Evolutionary conservation across 371 early-diverging fungal genomes (phyloP), one percentile per base, ranked within the genome.

Genomic region (Homolaphlyctis polyrhiza): DNA sequence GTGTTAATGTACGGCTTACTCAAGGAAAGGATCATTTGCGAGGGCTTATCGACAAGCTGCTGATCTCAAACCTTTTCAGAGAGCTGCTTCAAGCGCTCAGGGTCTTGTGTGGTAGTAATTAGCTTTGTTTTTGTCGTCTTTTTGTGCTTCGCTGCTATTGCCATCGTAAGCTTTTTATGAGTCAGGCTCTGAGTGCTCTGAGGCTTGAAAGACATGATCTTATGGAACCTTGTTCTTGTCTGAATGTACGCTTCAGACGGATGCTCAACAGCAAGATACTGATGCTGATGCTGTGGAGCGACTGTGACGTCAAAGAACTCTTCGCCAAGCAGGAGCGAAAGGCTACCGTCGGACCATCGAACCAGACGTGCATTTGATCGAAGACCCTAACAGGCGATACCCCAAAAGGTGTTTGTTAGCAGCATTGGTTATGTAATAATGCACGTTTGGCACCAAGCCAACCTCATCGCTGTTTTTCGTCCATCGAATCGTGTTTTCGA

Each of bases 401-500:
- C 30, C 32, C 45, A 60, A 25, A 30, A 21, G 58, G 21, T 49
- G 54, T 23, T 3, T 58, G 43, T 13, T 39, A 8, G 43, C 43
- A 21, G 43, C 13, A 21, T 21, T 39, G 43, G 43, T 21, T 8
- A 39, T 21, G 8, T 21, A 21, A 8, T 39, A 13, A 21, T 21
- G 8, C 43, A 13, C 43, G 43, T 39, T 13, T 21, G 13, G 43
- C 21, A 8, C 43, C n/a, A n/a, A n/a, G n/a, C 52, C 13, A 14
- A 33, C 58, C 25, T 35, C 3, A 27, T 34, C 4, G 34, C 63
- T 62, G 4, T 35, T 45, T 61, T 84, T 77, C 55, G 90, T 81
- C 92, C 92, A 94, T 27, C 94, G 86, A 32, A 94, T 85, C 0
- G 88, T 89, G 66, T 83, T 88, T 67, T 91, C 89, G 27, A 88